These are phyloP conservation scores for Microbotryomycetes sp. DNA, from an alignment of 1,284 basidiomycete genomes.

Conservation along the genomic window DNA sequence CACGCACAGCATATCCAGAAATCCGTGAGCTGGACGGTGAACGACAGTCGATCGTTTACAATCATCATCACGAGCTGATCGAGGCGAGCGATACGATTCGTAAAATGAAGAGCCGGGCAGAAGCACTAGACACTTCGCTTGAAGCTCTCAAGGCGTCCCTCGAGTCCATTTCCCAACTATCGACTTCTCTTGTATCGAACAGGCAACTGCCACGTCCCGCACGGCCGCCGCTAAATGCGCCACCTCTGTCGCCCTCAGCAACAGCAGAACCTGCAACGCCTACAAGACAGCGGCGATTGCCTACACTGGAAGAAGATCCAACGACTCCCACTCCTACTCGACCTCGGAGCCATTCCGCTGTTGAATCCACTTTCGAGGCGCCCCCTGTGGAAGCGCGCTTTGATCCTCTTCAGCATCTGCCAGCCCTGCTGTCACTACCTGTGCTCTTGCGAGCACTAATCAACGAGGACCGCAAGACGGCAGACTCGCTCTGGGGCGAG, in stretches of 20 bases:
- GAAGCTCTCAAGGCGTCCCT: slow-evolving; percentile 69
- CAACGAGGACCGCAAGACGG: slow-evolving; percentile 1
- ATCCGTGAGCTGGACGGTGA: slow-evolving; percentile 81
- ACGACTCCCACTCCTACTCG: background rate
- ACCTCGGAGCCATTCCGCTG: background rate
- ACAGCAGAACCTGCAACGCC: background rate
- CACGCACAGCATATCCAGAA: slow-evolving; percentile 46
- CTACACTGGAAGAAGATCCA: background rate
- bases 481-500: slow-evolving; percentile 28
- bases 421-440: slow-evolving; percentile 24
- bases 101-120: slow-evolving; percentile 73
- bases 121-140: slow-evolving; percentile 70
- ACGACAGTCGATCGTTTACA: slow-evolving; percentile 82
- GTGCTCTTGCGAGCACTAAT: slow-evolving; percentile 12
- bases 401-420: slow-evolving; percentile 23
- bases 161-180: slow-evolving; percentile 71
- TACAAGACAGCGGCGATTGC: background rate
- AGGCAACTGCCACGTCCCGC: background rate
- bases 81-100: slow-evolving; percentile 78
- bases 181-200: slow-evolving; percentile 53
- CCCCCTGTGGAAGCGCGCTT: slow-evolving; percentile 2
- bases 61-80: slow-evolving; percentile 88
- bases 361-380: background rate
- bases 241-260: background rate
- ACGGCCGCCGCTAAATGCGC: background rate